A percentile compares a stretch with the other conserved stretches of the same genome.
Conservation (phyloP, 2,329 filamentous ascomycete genomes). For the Diplodia scrobiculata region DNA sequence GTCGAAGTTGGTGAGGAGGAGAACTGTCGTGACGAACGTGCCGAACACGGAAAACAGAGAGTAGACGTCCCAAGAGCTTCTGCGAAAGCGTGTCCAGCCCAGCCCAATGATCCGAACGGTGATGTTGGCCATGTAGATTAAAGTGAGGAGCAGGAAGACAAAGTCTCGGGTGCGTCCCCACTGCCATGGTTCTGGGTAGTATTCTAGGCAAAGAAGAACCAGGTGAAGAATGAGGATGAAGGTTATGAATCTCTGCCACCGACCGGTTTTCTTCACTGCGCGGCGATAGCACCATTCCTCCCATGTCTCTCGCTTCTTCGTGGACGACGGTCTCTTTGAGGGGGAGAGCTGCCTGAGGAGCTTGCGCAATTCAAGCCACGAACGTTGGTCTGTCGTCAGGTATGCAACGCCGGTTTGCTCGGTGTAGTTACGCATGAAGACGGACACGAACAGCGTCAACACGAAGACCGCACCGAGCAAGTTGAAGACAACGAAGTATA, state of each 20-base stretch:
- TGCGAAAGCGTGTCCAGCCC: conserved; percentile 86
- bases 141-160: conserved; percentile 77
- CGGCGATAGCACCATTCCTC: conserved; percentile 93
- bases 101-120: conserved; percentile 81
- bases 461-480: conserved; percentile 94
- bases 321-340: conserved; percentile 84
- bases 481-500: conserved; percentile 97
- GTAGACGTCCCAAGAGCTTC: conserved; percentile 94
- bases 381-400: conserved; percentile 90
- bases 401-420: conserved; percentile 98
- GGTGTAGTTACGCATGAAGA: conserved; percentile 99
- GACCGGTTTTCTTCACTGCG: conserved; percentile 89
- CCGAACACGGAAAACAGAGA: conserved; percentile 78
- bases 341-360: conserved; percentile 89
- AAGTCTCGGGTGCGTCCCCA: conserved; percentile 72
- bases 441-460: conserved; percentile 93
- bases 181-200: conserved; percentile 69
- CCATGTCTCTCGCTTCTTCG: conserved; percentile 70
- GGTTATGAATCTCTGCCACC: conserved; percentile 85
- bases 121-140: conserved; percentile 82
- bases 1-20: conserved; percentile 65
- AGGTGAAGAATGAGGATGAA: conserved; percentile 78
- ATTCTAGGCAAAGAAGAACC: conserved; percentile 80
- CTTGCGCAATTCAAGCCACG: conserved; percentile 94
- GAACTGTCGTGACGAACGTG: conserved; percentile 77